Evolutionary conservation across 768 basidiomycete species (phyloP).

Genomic region (Mycena belliarum): DNA sequence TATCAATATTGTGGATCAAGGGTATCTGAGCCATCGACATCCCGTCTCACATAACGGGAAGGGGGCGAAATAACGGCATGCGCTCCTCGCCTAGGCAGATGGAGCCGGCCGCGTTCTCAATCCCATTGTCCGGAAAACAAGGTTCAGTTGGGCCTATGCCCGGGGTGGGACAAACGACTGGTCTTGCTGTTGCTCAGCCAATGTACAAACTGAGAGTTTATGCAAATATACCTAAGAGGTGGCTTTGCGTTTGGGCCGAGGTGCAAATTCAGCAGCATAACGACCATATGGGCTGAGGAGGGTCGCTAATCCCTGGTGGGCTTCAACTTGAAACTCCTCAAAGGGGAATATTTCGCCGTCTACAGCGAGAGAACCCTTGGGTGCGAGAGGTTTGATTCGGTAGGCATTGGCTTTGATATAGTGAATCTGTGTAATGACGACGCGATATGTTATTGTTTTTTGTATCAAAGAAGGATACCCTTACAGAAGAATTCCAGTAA

Average conservation of each 20-base stretch:
- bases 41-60: constrained; percentile 29
- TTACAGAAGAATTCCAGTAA: constrained; percentile 64
- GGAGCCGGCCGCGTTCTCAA: constrained; percentile 36
- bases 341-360: constrained; percentile 82
- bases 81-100: constrained; percentile 37
- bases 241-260: constrained; percentile 18
- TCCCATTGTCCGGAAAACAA: constrained; percentile 33
- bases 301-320: constrained; percentile 65
- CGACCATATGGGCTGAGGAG: constrained; percentile 63
- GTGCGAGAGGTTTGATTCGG: constrained; percentile 60
- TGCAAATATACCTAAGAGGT: background rate
- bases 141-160: constrained; percentile 37
- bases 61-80: constrained; percentile 18
- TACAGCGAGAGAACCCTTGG: constrained; percentile 60
- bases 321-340: constrained; percentile 75
- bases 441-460: constrained; percentile 6
- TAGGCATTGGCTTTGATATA: constrained; percentile 78
- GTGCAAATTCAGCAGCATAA: constrained; percentile 58
- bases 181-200: background rate
- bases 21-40: constrained; percentile 39
- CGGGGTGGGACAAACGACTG: constrained; percentile 19
- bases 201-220: too few species aligned
- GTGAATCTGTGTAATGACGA: constrained; percentile 46
- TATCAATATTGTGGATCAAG: constrained; percentile 38
- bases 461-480: constrained; percentile 21